A percentile compares a stretch with the other conserved stretches of the same genome.
phyloP scores from a whole-genome alignment of 257 asterid species.

The Rubia yunnanensis region DNA sequence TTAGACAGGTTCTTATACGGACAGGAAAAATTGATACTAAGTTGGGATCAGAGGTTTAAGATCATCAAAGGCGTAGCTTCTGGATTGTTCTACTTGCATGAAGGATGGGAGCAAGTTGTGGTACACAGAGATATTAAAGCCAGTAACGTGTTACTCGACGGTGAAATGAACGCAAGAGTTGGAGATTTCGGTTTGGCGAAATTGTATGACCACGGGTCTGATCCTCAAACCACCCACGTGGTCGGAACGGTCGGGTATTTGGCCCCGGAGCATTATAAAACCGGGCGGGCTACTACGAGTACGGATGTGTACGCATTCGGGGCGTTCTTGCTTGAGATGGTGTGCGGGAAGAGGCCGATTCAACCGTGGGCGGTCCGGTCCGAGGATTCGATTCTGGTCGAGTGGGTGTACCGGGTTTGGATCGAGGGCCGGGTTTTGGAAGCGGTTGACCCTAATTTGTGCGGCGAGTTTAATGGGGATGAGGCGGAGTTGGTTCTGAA shows the following conservation, averaged over 20 bases:
- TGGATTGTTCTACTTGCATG: constrained; percentile 51
- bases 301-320: constrained; percentile 62
- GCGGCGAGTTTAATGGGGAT: constrained; percentile 20
- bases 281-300: constrained; percentile 54
- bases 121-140: constrained; percentile 67
- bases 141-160: constrained; percentile 50
- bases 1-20: constrained; percentile 41
- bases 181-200: constrained; percentile 70
- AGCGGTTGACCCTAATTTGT: constrained; percentile 39
- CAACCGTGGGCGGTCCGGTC: constrained; percentile 21
- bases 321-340: constrained; percentile 59
- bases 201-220: constrained; percentile 58
- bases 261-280: constrained; percentile 58
- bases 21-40: constrained; percentile 25
- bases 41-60: constrained; percentile 43
- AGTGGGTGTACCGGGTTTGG: constrained; percentile 45
- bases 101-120: constrained; percentile 61
- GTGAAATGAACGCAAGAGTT: constrained; percentile 38
- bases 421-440: constrained; percentile 31
- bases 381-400: constrained; percentile 35
- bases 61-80: constrained; percentile 56
- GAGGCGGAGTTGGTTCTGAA: constrained; percentile 46
- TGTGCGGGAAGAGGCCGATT: constrained; percentile 58
- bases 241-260: constrained; percentile 68
- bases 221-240: constrained; percentile 51